Conservation (phyloP, 2,329 filamentous ascomycete species). For the Aspergillus versicolor region DNA sequence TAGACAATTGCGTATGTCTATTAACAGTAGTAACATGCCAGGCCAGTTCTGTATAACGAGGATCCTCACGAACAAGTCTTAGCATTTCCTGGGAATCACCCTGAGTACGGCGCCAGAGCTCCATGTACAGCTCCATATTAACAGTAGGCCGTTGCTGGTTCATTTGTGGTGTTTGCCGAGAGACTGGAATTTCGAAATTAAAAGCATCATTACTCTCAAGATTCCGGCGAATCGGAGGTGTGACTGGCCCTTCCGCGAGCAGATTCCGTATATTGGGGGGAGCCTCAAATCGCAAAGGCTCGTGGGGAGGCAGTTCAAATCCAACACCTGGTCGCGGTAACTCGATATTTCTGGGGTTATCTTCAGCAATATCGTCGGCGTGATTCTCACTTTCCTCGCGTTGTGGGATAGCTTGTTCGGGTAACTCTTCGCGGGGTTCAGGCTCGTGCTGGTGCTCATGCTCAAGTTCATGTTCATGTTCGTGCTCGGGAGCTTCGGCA, state of each 20-base stretch:
- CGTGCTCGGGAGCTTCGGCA: slow-evolving; percentile 16
- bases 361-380: slow-evolving; percentile 8
- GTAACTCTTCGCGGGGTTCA: slow-evolving; percentile 13
- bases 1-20: slow-evolving; percentile 21
- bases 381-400: slow-evolving; percentile 9
- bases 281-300: slow-evolving; percentile 2
- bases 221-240: slow-evolving; percentile 3
- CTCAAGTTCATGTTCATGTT: background rate
- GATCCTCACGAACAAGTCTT: slow-evolving; percentile 61
- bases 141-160: slow-evolving; percentile 29
- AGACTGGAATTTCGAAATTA: slow-evolving; percentile 5
- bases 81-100: slow-evolving; percentile 61
- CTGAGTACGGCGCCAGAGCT: slow-evolving; percentile 59
- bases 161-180: slow-evolving; percentile 9
- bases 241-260: background rate
- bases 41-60: slow-evolving; percentile 57
- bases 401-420: slow-evolving; percentile 12
- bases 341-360: slow-evolving; percentile 4
- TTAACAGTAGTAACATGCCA: slow-evolving; percentile 60
- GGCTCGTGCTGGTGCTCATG: background rate
- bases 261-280: background rate
- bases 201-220: slow-evolving; percentile 10
- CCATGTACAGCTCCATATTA: slow-evolving; percentile 50
- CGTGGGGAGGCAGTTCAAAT: slow-evolving; percentile 11
- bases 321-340: slow-evolving; percentile 7